Base-by-base conservation (phyloP, 108 stramenopile species). In the Thalassiosira profunda region DNA sequence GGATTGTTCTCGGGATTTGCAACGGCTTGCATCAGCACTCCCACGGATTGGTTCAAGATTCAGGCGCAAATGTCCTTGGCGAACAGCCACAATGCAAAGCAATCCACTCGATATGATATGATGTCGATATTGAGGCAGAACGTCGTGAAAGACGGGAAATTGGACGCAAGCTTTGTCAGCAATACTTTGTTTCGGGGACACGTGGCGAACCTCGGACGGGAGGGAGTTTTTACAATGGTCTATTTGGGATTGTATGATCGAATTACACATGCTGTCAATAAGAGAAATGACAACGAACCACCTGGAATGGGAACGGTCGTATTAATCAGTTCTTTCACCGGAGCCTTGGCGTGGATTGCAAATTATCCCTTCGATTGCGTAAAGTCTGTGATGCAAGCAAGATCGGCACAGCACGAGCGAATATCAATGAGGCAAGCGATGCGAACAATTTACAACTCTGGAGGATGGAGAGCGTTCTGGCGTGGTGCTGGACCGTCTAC, bases 151-250 rank as follows among this genome's bases (percentile, higher is more conserved):
- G 48, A 64, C 33, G 47, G 18, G 5, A 31, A 23, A 24, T 26
- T 64, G 2, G n/a, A 24, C 11, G 17, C 34, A 2, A 3, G 30
- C 29, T 20, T 49, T 33, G 10, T 56, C 6, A 51, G 35, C 38
- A 24, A 20, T 28, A 55, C 52, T 33, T 15, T 83, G 12, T 83
- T 55, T 40, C 70, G 77, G 10, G 82, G 82, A 34, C 77, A 79
- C 48, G 14, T 58, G 11, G 48, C 66, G 15, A 79, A 83, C 62
- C 48, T 83, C 9, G 77, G 43, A 25, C 33, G 82, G 20, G 82
- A 83, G 58, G 82, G 82, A 30, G 61, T 83, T 24, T 83, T 83
- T 43, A 83, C 78, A 26, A 70, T 70, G 73, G 77, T 75, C 1
- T 83, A 83, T 64, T 54, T 83, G 1, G 82, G 82, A 1, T 30